Evolutionary conservation across 2,329 filamentous ascomycete genomes (phyloP).

Genomic region (Penicillium sclerotiorum): DNA sequence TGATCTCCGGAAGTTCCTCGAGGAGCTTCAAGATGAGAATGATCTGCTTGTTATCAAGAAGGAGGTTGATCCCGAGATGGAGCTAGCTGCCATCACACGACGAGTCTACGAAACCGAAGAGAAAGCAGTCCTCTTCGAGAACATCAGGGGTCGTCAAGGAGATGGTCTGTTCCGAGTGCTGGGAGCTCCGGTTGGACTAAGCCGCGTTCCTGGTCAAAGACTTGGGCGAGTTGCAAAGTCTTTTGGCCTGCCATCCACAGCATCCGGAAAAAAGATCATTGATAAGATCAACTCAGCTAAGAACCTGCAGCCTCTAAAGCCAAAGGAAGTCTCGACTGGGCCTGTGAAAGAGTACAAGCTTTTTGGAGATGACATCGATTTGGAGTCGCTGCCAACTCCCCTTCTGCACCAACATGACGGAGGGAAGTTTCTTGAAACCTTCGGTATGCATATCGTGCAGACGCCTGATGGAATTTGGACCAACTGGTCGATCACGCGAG

Average conservation of each 20-base stretch:
- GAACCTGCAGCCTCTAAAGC: slow-evolving; percentile 11
- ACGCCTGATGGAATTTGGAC: slow-evolving; percentile 21
- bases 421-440: slow-evolving; percentile 20
- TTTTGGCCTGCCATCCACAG: slow-evolving; percentile 14
- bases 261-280: slow-evolving; percentile 19
- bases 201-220: slow-evolving; percentile 12
- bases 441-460: slow-evolving; percentile 25
- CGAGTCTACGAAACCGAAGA: slow-evolving; percentile 17
- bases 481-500: slow-evolving; percentile 26
- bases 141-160: slow-evolving; percentile 9
- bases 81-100: slow-evolving; percentile 22
- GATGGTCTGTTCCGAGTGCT: slow-evolving; percentile 15
- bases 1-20: too few species aligned
- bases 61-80: background rate
- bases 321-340: slow-evolving; percentile 12
- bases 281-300: slow-evolving; percentile 16
- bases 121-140: slow-evolving; percentile 13
- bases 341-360: slow-evolving; percentile 23
- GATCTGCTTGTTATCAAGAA: background rate
- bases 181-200: slow-evolving; percentile 14
- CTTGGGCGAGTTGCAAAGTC: slow-evolving; percentile 20
- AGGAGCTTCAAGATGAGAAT: background rate
- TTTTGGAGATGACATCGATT: slow-evolving; percentile 25
- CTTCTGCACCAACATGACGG: slow-evolving; percentile 21
- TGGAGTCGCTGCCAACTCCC: slow-evolving; percentile 21